Evolutionary conservation across 441 rosid species (phyloP).

Genomic region (Brassica balearica): DNA sequence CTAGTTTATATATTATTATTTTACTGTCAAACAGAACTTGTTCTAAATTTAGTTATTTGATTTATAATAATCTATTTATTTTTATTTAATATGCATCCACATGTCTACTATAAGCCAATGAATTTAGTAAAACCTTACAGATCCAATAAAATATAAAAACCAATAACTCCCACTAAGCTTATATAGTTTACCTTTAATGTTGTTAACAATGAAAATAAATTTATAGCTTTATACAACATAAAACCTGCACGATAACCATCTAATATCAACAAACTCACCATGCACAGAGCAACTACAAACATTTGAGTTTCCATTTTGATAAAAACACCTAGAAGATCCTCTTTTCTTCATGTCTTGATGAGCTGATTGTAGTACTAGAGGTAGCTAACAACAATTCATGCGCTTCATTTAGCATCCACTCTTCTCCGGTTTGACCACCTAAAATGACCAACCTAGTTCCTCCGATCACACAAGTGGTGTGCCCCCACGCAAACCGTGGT

Average conservation of each 20-base stretch:
- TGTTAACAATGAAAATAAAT: background rate
- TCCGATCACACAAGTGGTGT: constrained; percentile 93
- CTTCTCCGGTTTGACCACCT: constrained; percentile 97
- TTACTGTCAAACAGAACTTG: no score
- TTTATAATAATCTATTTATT: no score
- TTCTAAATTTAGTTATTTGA: no score
- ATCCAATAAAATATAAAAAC: no score
- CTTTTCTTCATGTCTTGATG: constrained; percentile 25
- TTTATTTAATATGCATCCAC: no score
- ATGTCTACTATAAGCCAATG: no score
- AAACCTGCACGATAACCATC: background rate
- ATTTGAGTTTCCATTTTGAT: constrained; percentile 13
- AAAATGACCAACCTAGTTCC: constrained; percentile 88
- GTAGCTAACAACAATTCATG: constrained; percentile 83
- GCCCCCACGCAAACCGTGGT: constrained; percentile 97
- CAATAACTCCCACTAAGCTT: no score
- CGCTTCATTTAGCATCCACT: constrained; percentile 93
- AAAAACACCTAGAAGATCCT: constrained; percentile 13
- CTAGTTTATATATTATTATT: no score
- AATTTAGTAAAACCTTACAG: no score
- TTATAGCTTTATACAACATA: constrained; percentile 7
- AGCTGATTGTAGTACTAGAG: constrained; percentile 44
- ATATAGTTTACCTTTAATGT: no score
- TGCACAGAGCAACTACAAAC: constrained; percentile 19
- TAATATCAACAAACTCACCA: constrained; percentile 19